Percentiles rank a stretch among this genome's conserved stretches.
Evolutionary conservation across 805 yeast genomes (phyloP).

Genomic region (Alloascoidea africana): DNA sequence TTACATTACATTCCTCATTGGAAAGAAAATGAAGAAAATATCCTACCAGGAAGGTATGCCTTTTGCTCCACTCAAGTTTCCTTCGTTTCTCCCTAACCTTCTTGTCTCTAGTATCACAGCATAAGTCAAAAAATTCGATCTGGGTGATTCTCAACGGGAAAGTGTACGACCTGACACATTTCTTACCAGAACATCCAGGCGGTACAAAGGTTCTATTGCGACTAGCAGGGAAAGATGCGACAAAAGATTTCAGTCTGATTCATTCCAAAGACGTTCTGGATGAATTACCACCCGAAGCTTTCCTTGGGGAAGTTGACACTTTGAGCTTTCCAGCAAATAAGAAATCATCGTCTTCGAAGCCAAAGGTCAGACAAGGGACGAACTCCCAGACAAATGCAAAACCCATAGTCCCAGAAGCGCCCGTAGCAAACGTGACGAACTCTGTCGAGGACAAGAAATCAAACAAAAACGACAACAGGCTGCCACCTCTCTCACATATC

Average conservation of each 20-base stretch:
- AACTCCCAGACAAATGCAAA: neutral
- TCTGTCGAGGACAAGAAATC: neutral
- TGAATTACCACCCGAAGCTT: conserved; percentile 6
- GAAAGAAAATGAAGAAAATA: too few relatives aligned
- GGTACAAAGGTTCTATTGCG: conserved; percentile 28
- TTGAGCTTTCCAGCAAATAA: conserved; percentile 7
- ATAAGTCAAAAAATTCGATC: conserved; percentile 12
- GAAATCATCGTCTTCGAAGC: neutral
- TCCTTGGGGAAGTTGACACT: conserved; percentile 13
- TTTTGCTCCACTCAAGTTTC: too few relatives aligned
- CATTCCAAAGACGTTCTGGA: conserved; percentile 1
- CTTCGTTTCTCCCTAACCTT: neutral
- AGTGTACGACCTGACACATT: conserved; percentile 62
- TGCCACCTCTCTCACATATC: conserved; percentile 20
- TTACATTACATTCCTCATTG: too few relatives aligned
- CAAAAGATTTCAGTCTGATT: conserved; percentile 13
- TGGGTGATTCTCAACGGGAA: conserved; percentile 79
- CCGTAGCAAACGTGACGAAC: neutral
- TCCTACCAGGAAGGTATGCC: too few relatives aligned
- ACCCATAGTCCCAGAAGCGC: conserved; percentile 3
- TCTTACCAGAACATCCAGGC: conserved; percentile 60
- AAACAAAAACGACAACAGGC: conserved; percentile 5
- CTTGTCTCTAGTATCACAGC: conserved; percentile 5
- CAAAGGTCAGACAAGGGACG: conserved; percentile 2
- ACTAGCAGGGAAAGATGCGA: conserved; percentile 37